phyloP scores from a whole-genome alignment of 192 early-diverging fungal species.

The Piromyces finnis region DNA sequence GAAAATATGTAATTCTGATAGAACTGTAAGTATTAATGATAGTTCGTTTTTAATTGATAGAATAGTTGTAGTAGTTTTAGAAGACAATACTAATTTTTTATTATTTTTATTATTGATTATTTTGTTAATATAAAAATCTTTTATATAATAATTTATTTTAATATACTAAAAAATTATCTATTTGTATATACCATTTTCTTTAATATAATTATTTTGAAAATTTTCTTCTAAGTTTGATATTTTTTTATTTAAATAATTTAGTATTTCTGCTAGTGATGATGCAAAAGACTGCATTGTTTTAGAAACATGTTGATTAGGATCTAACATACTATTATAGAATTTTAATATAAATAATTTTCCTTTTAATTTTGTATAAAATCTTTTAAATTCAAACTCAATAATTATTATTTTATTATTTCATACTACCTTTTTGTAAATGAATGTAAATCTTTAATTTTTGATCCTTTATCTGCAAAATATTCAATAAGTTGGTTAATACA shows the following conservation, averaged over 20 bases:
- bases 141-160: too few relatives aligned
- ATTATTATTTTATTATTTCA: too few relatives aligned
- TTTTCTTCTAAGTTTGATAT: neutral
- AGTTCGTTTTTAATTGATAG: neutral
- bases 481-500: neutral
- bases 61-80: neutral
- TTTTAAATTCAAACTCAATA: too few relatives aligned
- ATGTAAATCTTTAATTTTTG: neutral
- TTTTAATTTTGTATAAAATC: too few relatives aligned
- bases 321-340: neutral
- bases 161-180: too few relatives aligned
- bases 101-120: too few relatives aligned
- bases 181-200: neutral
- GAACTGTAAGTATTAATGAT: neutral
- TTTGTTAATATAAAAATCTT: too few relatives aligned
- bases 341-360: too few relatives aligned
- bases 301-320: neutral
- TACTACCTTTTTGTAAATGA: neutral
- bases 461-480: neutral
- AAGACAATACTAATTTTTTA: neutral
- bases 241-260: neutral
- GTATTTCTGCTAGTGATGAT: neutral
- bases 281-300: neutral
- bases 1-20: neutral
- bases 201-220: neutral